Base-by-base conservation (phyloP, 2,329 filamentous ascomycete genomes). In the Hymenoscyphus repandus region DNA sequence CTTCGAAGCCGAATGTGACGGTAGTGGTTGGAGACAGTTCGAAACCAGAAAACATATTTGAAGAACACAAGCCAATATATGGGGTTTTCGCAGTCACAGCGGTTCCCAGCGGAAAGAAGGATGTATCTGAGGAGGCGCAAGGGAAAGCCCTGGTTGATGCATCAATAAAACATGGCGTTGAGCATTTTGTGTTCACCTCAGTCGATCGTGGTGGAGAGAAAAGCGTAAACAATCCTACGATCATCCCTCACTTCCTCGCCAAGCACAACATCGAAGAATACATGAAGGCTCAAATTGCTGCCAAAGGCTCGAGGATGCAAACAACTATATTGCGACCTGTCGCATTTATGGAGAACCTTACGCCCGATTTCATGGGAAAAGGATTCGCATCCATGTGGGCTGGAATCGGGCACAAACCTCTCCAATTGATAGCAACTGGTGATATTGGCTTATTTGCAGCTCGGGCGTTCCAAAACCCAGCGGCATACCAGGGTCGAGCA, bases 161-260 rank as follows among this genome's bases (percentile, higher is more conserved):
- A 70, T 78, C 7, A 59, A 83, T 59, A 72, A 74, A 39, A 63
- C 75, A 40, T 70, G 72, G 69, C 17, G 78, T 85, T 36, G 68
- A 73, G 50, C 75, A 80, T 61, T 83, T 86, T 58, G 75, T 87
- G 33, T 86, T 84, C 67, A 76, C 73, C 30, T 79, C 75, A 43
- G 79, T 85, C 17, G 83, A 86, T 53, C 79, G 83, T 34, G 80
- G 80, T 44, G 80, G 82, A 42, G 63, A 62, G 2, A 72, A 71
- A 37, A 72, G 70, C 52, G 69, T 72, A 40, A 70, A 70, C 7
- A 70, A 70, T 50, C 69, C 73, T 0, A 80, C 78, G 3, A 51
- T 66, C 1, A 68, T 82, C 41, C 75, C 75, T 0, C 78, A 82
- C 62, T 82, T 82, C 64, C 69, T 71, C 41, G 65, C 62, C 52